phyloP scores from a whole-genome alignment of 441 rosid genomes.

The Croton setiger region DNA sequence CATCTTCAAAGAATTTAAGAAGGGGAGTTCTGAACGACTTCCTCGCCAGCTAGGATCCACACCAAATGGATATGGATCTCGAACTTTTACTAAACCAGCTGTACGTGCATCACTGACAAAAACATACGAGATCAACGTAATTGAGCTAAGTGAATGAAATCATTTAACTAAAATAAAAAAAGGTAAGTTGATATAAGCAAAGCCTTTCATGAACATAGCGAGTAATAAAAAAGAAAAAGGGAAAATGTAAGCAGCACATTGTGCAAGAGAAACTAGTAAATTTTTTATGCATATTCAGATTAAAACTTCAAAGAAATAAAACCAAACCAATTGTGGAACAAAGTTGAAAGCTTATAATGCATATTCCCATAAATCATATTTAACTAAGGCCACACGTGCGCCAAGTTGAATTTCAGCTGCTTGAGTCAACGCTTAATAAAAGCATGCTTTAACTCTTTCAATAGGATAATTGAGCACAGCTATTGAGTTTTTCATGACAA shows the following conservation, averaged over 20 bases:
- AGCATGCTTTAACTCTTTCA: too few relatives aligned
- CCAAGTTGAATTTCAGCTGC: background rate
- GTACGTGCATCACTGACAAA: slow-evolving; percentile 67
- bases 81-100: slow-evolving; percentile 70
- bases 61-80: slow-evolving; percentile 90
- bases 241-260: background rate
- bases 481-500: too few relatives aligned
- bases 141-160: slow-evolving; percentile 11
- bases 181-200: background rate
- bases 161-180: slow-evolving; percentile 11
- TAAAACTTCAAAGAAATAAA: background rate
- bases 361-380: background rate
- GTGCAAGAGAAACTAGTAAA: slow-evolving; percentile 11
- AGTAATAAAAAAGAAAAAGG: background rate
- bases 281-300: background rate
- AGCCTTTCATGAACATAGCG: background rate
- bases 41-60: slow-evolving; percentile 99
- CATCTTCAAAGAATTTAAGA: slow-evolving; percentile 93
- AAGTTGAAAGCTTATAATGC: background rate
- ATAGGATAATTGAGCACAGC: too few relatives aligned
- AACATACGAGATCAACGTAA: slow-evolving; percentile 21
- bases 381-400: background rate
- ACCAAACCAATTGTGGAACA: background rate
- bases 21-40: slow-evolving; percentile 94
- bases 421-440: too few relatives aligned